These are phyloP conservation scores for Fusarium praegraminearum DNA, from an alignment of 2,329 filamentous ascomycete genomes.

Conservation along the genomic window DNA sequence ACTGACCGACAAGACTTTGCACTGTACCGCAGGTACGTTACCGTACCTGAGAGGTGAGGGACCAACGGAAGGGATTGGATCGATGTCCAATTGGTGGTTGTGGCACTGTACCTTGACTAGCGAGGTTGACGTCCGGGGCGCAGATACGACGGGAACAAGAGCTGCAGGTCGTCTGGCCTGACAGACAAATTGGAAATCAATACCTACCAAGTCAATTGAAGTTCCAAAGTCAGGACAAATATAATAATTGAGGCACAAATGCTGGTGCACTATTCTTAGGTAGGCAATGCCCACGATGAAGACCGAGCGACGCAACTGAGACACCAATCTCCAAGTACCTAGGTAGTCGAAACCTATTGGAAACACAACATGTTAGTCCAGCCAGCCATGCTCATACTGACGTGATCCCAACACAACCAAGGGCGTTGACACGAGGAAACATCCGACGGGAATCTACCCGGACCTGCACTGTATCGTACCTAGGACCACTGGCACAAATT, in stretches of 20 bases:
- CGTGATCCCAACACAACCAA: slow-evolving; percentile 22
- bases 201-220: not conserved
- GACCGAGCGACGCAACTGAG: slow-evolving; percentile 10
- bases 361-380: slow-evolving; percentile 33
- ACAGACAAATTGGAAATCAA: slow-evolving; percentile 7
- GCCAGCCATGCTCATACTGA: not conserved
- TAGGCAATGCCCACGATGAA: slow-evolving; percentile 11
- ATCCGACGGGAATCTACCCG: slow-evolving; percentile 11
- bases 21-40: slow-evolving; percentile 28
- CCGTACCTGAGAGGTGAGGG: slow-evolving; percentile 25
- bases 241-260: not conserved
- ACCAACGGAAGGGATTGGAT: slow-evolving; percentile 31
- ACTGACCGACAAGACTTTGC: slow-evolving; percentile 36
- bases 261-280: slow-evolving; percentile 7
- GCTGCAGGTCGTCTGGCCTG: slow-evolving; percentile 12
- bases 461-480: slow-evolving; percentile 14
- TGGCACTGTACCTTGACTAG: slow-evolving; percentile 22
- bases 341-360: slow-evolving; percentile 33
- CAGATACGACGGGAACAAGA: slow-evolving; percentile 30
- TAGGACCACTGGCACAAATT: not conserved
- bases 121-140: slow-evolving; percentile 20
- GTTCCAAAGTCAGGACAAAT: not conserved
- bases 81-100: slow-evolving; percentile 33
- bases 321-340: slow-evolving; percentile 14
- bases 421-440: slow-evolving; percentile 15